These are phyloP conservation scores for Alternaria sp. DNA, from an alignment of 2,329 filamentous ascomycete genomes.

Conservation along the genomic window DNA sequence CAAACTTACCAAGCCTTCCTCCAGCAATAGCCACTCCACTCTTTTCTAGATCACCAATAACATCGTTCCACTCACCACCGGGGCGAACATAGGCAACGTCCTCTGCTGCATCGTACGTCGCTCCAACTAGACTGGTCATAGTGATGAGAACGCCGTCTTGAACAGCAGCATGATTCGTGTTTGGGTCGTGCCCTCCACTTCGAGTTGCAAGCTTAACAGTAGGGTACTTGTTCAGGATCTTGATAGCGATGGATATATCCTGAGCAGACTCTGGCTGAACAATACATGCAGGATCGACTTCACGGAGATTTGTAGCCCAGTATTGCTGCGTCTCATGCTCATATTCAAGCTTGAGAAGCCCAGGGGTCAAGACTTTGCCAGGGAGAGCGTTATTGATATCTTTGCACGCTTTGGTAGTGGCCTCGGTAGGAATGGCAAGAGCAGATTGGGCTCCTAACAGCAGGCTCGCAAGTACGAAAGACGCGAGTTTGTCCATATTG, in stretches of 20 bases:
- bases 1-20: constrained; percentile 29
- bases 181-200: constrained; percentile 51
- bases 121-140: constrained; percentile 46
- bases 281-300: constrained; percentile 36
- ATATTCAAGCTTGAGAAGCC: constrained; percentile 29
- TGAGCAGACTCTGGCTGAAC: constrained; percentile 33
- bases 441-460: constrained; percentile 14
- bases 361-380: constrained; percentile 27
- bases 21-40: constrained; percentile 47
- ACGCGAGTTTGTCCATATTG: constrained; percentile 12
- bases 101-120: constrained; percentile 46
- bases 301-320: constrained; percentile 29
- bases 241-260: constrained; percentile 35
- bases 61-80: constrained; percentile 53
- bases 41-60: constrained; percentile 45
- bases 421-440: constrained; percentile 23
- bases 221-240: constrained; percentile 32
- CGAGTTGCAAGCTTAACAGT: constrained; percentile 35
- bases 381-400: constrained; percentile 30
- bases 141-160: constrained; percentile 51
- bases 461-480: constrained; percentile 12
- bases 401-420: constrained; percentile 26
- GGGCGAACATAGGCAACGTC: constrained; percentile 51
- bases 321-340: constrained; percentile 31
- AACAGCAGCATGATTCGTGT: constrained; percentile 46